phyloP scores from a whole-genome alignment of 371 early-diverging fungal genomes.

The Mucor sp. region DNA sequence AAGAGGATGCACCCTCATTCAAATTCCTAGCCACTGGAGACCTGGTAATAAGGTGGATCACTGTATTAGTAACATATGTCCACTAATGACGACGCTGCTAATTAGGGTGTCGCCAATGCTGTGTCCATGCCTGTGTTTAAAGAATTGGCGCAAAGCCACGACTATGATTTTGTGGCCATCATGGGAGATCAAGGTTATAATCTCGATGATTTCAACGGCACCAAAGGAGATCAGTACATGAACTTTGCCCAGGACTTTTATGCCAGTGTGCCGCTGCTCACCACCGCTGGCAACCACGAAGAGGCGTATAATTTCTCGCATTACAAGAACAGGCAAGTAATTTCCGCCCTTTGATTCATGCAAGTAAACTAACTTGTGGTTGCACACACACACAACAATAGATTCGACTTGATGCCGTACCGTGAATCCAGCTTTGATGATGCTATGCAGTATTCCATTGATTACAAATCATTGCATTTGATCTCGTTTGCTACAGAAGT shows the following conservation, averaged over 20 bases:
- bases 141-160: slow-evolving; percentile 17
- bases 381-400: not conserved
- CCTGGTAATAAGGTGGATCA: slow-evolving; percentile 13
- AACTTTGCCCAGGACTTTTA: slow-evolving; percentile 18
- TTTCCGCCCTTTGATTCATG: not conserved
- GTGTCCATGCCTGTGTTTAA: slow-evolving; percentile 28
- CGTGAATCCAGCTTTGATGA: slow-evolving; percentile 14
- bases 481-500: slow-evolving; percentile 18
- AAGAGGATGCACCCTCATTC: slow-evolving; percentile 3
- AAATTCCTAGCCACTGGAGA: slow-evolving; percentile 31
- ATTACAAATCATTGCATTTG: slow-evolving; percentile 24
- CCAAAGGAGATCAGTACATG: slow-evolving; percentile 25
- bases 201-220: slow-evolving; percentile 22
- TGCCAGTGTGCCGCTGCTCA: slow-evolving; percentile 20
- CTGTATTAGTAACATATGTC: not conserved
- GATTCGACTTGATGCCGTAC: slow-evolving; percentile 21
- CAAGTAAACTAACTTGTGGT: not conserved
- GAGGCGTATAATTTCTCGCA: slow-evolving; percentile 22
- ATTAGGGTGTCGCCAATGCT: slow-evolving; percentile 35
- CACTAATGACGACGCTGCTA: not conserved
- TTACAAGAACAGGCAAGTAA: slow-evolving; percentile 14
- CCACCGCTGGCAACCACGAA: slow-evolving; percentile 22
- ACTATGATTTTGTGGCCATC: slow-evolving; percentile 38
- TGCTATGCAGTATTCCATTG: slow-evolving; percentile 17
- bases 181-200: slow-evolving; percentile 28